Percentiles rank a stretch among this genome's conserved stretches.
Conservation (phyloP, 495 filamentous ascomycete species). For the Penicillium steckii region DNA sequence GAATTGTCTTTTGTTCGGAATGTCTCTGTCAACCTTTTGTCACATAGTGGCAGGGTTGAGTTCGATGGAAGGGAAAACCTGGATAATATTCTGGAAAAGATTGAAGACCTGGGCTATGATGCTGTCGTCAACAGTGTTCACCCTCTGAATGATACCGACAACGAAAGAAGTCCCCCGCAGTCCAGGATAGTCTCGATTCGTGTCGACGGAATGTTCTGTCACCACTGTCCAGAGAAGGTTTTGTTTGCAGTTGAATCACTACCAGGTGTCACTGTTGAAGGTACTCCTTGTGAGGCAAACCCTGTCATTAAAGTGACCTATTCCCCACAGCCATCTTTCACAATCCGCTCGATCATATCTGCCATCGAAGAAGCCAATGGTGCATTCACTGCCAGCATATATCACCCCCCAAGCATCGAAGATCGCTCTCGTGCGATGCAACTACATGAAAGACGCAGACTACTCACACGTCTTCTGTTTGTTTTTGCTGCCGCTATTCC, state of each 20-base stretch:
- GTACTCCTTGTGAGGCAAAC: conserved; percentile 46
- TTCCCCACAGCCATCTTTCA: conserved; percentile 66
- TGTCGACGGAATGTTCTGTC: conserved; percentile 85
- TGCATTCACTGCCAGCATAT: conserved; percentile 63
- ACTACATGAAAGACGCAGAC: conserved; percentile 56
- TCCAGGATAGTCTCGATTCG: conserved; percentile 61
- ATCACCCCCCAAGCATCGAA: conserved; percentile 82
- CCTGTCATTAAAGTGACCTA: conserved; percentile 75
- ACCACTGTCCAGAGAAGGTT: conserved; percentile 72
- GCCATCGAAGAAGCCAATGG: conserved; percentile 64
- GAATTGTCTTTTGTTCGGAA: conserved; percentile 61
- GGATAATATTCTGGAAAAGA: conserved; percentile 60
- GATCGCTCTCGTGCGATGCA: conserved; percentile 76
- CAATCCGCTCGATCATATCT: conserved; percentile 70
- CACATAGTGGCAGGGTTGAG: conserved; percentile 67
- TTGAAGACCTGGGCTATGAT: conserved; percentile 83
- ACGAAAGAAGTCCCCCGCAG: conserved; percentile 11
- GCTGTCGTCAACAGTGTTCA: conserved; percentile 52
- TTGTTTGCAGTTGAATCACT: conserved; percentile 50
- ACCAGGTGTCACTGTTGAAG: conserved; percentile 49
- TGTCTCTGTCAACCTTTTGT: conserved; percentile 67
- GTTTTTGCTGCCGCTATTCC: conserved; percentile 77
- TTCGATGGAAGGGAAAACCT: conserved; percentile 55
- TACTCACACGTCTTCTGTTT: conserved; percentile 66
- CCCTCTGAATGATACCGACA: conserved; percentile 11